Evolutionary conservation across 768 basidiomycete species (phyloP).

Genomic region (Favolaschia claudopus): DNA sequence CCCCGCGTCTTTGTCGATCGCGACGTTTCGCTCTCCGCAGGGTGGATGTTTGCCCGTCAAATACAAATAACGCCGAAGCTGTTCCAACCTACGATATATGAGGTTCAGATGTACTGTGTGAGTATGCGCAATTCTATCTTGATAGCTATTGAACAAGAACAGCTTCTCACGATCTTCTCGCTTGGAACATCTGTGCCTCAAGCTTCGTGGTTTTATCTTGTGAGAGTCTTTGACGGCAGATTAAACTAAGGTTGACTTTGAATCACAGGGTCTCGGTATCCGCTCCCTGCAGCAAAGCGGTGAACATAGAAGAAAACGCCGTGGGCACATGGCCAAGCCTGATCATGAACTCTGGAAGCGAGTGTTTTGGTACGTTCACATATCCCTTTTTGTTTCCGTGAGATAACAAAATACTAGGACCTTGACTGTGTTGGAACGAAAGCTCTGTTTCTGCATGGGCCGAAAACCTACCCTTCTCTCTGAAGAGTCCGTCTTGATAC

Average conservation of each 20-base stretch:
- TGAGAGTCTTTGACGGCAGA: too few species aligned
- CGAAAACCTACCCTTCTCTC: conserved; percentile 60
- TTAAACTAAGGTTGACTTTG: too few species aligned
- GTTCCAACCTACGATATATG: conserved; percentile 41
- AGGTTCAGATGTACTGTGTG: conserved; percentile 56
- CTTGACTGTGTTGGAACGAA: conserved; percentile 38
- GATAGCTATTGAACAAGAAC: neutral
- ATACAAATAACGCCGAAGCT: conserved; percentile 55
- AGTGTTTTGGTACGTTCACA: conserved; percentile 44
- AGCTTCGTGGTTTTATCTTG: conserved; percentile 45
- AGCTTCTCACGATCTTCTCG: conserved; percentile 44
- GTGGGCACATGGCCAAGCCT: conserved; percentile 26
- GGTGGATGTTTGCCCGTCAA: conserved; percentile 58
- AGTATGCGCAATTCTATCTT: conserved; percentile 20
- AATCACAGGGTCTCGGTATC: conserved; percentile 48
- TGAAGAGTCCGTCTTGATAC: conserved; percentile 51
- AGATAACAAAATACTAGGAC: conserved; percentile 37
- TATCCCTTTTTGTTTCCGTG: neutral
- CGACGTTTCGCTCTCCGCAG: conserved; percentile 42
- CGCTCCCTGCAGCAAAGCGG: conserved; percentile 61
- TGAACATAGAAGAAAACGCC: conserved; percentile 50
- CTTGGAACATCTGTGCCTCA: conserved; percentile 50
- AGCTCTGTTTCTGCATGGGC: conserved; percentile 48
- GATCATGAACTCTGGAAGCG: conserved; percentile 62
- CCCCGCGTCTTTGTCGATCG: conserved; percentile 44